Evolutionary conservation across 768 basidiomycete species (phyloP), one percentile per base, ranked within the genome.

Genomic region (Boletus coccyginus): DNA sequence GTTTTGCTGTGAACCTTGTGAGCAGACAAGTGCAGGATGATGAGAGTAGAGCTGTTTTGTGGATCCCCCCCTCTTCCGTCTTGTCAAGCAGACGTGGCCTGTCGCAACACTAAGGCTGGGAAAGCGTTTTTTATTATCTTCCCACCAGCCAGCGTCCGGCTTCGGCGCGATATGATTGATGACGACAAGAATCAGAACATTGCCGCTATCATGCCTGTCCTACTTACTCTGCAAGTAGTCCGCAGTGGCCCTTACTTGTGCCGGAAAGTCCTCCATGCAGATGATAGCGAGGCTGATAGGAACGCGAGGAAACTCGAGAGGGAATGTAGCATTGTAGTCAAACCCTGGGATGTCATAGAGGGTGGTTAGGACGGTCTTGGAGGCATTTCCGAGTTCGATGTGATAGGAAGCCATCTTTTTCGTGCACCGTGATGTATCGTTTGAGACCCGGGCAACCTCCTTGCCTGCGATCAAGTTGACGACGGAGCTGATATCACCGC

Each of bases 381-480:
- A 21, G 0, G 12, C 46, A 12, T 58, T 59, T 21, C 19, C 40
- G 44, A 68, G 62, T 19, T 64, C 41, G 40, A 64, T 57, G 27
- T 42, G 55, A 41, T 66, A 62, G 3, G 58, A 59, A 7, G 27
- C 43, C 50, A 56, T 53, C 49, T 50, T 60, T 40, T 42, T 56
- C 24, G 65, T 68, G 57, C 65, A 66, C 3, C 57, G 64, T 12
- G 53, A 13, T 0, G 59, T 48, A 45, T 59, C 59, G 13, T 60
- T 59, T 1, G 67, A 69, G 10, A 64, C 65, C 7, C 2, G 36
- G 51, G 70, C 61, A 3, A 66, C 51, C 2, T 56, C 50, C 29
- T 55, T 50, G 49, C 65, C 62, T 32, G 63, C 60, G 46, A 70
- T 71, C 53, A 70, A 39, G 58, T 71, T 71, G 67, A 70, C 63